Evolutionary conservation across 108 stramenopile species (phyloP), one percentile per base, ranked within the genome.

Genomic region (Cylindrotheca fusiformis): DNA sequence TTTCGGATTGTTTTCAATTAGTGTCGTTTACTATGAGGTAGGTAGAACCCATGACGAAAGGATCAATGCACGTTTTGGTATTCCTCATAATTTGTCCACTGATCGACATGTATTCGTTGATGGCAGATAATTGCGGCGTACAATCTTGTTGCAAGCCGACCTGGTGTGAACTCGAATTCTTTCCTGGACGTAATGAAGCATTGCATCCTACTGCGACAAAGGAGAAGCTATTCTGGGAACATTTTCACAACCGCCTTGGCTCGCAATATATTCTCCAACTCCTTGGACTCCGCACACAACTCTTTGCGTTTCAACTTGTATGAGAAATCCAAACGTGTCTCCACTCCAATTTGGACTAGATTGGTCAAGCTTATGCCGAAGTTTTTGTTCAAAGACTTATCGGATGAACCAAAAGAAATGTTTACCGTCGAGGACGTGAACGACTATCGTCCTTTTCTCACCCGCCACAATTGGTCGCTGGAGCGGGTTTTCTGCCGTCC

Each of bases 361-460:
- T 41, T 41, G 36, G 36, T 41, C 36, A 10, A 6, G 36, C 14
- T 6, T 14, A 41, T 41, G 36, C 36, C 36, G 6, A 10, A 6
- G 6, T 24, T 24, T 52, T 14, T 41, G 12, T 69, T 20, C 68
- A 74, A 30, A 41, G 47, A 82, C 2, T 29, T 22, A n/a, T 30
- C 68, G 17, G 46, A 75, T 10, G 69, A 88, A 31, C 79, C 80
- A 5, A 33, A 62, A 26, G 68, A 72, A 41, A 23, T 82, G n/a
- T 78, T 68, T 46, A 76, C 66, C 1, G 47, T 75, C 1, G 74
- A 80, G 8, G 86, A 87, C 59, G 66, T 81, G 4, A 76, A 48
- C 28, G 83, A 74, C 47, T 60, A 69, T 27, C 67, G 66, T 3
- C 83, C 87, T 0, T 78, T 81, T 55, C 50, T 84, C 48, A 88